Conservation (phyloP, 805 yeast species). For the Ogataea glucozyma region DNA sequence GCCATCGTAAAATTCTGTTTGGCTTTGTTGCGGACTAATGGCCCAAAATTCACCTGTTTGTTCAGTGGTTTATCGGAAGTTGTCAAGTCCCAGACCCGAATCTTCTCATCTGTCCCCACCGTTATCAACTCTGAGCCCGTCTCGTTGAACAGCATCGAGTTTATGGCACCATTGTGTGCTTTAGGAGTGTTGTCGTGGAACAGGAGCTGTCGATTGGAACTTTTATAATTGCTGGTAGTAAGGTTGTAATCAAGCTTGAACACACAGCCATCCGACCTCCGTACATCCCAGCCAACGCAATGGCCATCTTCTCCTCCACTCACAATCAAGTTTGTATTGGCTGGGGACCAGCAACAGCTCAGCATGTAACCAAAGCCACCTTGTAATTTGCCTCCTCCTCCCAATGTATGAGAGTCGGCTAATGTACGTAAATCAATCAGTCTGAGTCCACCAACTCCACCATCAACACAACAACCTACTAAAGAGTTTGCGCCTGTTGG, state of each 20-base stretch:
- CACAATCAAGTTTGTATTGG: slow-evolving; percentile 58
- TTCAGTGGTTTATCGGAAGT: slow-evolving; percentile 49
- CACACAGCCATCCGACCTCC: slow-evolving; percentile 66
- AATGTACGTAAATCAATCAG: slow-evolving; percentile 73
- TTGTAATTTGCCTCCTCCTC: slow-evolving; percentile 32
- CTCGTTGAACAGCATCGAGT: slow-evolving; percentile 76
- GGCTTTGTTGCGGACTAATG: slow-evolving; percentile 65
- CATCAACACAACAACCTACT: slow-evolving; percentile 70
- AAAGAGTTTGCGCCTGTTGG: slow-evolving; percentile 47
- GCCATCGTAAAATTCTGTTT: slow-evolving; percentile 58
- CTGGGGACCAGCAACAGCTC: slow-evolving; percentile 64
- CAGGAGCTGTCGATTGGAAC: slow-evolving; percentile 24
- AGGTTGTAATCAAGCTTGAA: slow-evolving; percentile 56
- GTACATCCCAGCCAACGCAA: slow-evolving; percentile 81
- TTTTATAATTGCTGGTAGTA: slow-evolving; percentile 24
- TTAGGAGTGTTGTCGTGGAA: slow-evolving; percentile 37
- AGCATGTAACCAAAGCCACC: slow-evolving; percentile 35
- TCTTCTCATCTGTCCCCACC: slow-evolving; percentile 77
- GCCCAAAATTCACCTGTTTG: slow-evolving; percentile 73
- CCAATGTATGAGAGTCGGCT: slow-evolving; percentile 69
- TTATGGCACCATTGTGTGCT: slow-evolving; percentile 79
- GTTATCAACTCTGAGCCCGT: slow-evolving; percentile 62
- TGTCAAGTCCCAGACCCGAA: slow-evolving; percentile 76
- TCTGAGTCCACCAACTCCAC: slow-evolving; percentile 45
- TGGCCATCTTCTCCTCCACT: slow-evolving; percentile 84